Evolutionary conservation across 371 early-diverging fungal genomes (phyloP).

Genomic region (Rhizopus microsporus): DNA sequence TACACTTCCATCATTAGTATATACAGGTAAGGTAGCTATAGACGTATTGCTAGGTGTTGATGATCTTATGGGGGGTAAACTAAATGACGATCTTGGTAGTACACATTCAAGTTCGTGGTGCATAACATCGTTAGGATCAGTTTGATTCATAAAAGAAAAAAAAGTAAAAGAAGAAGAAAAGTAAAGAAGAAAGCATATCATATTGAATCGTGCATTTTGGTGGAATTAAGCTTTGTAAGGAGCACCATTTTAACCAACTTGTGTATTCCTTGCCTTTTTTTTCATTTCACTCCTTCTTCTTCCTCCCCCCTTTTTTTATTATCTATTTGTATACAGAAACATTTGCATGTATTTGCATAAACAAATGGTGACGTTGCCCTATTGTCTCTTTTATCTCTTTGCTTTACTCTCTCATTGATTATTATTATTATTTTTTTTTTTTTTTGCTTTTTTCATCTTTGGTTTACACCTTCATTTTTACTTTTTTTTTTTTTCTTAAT

Average conservation of each 20-base stretch:
- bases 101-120: neutral
- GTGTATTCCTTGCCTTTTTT: neutral
- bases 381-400: too few relatives aligned
- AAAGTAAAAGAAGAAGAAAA: neutral
- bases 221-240: neutral
- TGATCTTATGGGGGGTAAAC: slow-evolving; percentile 19
- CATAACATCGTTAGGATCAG: neutral
- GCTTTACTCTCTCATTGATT: neutral
- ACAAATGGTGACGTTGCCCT: neutral
- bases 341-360: neutral
- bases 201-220: neutral
- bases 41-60: neutral
- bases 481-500: slow-evolving; percentile 1
- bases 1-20: neutral
- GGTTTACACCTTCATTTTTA: slow-evolving; percentile 1
- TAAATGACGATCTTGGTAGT: slow-evolving; percentile 19
- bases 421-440: slow-evolving; percentile 7
- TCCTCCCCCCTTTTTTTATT: neutral
- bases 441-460: neutral
- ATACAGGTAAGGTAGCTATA: neutral
- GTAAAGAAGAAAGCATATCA: neutral
- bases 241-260: neutral
- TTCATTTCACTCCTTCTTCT: neutral
- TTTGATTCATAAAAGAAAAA: slow-evolving; percentile 1
- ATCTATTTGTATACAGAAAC: neutral